phyloP scores from a whole-genome alignment of 176 grass and related monocot genomes.

The Phoenix roebelenii region DNA sequence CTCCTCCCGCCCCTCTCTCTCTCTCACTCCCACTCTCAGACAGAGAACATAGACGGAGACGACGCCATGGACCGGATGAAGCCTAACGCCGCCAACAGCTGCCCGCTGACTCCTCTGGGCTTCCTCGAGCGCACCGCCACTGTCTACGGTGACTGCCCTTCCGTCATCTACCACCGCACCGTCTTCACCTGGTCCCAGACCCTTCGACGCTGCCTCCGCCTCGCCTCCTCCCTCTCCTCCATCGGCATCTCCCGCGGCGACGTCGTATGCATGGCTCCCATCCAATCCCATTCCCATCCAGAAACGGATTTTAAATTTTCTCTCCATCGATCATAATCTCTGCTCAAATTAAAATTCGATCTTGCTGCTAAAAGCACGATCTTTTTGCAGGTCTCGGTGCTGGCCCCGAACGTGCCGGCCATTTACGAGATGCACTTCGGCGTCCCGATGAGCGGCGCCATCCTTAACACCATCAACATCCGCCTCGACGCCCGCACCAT shows the following conservation, averaged over 20 bases:
- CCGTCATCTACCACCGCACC: conserved; percentile 56
- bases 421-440: conserved; percentile 95
- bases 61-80: conserved; percentile 31
- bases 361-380: neutral
- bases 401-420: conserved; percentile 72
- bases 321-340: too few species aligned
- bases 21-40: too few species aligned
- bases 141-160: conserved; percentile 50
- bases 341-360: neutral
- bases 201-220: conserved; percentile 53
- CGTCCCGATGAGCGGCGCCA: conserved; percentile 91
- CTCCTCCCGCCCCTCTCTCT: too few species aligned
- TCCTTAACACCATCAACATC: conserved; percentile 84
- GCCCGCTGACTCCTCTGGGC: conserved; percentile 53
- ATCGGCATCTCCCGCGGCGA: conserved; percentile 63
- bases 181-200: conserved; percentile 73
- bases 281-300: neutral
- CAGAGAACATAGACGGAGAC: too few species aligned
- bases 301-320: neutral
- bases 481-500: conserved; percentile 76
- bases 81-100: conserved; percentile 46
- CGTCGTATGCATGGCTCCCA: conserved; percentile 43
- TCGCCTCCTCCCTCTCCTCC: conserved; percentile 66
- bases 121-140: conserved; percentile 56
- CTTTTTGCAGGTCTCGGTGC: conserved; percentile 49